Evolutionary conservation across 305 asterid species (phyloP).

Genomic region (Andrographis paniculata): DNA sequence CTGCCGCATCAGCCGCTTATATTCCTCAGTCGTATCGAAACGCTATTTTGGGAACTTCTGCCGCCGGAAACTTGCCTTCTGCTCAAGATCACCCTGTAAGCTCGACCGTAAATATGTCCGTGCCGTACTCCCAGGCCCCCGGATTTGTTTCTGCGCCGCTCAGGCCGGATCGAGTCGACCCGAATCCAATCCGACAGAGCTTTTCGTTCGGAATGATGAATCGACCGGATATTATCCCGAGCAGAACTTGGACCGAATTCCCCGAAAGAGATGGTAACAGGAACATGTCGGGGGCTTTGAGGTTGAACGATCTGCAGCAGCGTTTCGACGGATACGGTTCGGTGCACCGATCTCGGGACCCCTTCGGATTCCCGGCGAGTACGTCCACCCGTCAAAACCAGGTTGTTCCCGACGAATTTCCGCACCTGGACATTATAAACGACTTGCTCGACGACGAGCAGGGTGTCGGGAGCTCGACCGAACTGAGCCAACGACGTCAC

Average conservation of each 20-base stretch:
- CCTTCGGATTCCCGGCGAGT: constrained; percentile 27
- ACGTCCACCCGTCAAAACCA: constrained; percentile 55
- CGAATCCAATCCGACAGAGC: constrained; percentile 28
- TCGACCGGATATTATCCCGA: constrained; percentile 44
- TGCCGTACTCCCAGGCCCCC: constrained; percentile 43
- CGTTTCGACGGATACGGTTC: constrained; percentile 36
- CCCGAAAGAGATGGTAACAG: constrained; percentile 38
- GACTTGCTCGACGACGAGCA: constrained; percentile 86
- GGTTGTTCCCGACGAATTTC: constrained; percentile 63
- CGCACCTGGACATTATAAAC: constrained; percentile 85
- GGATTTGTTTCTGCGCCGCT: constrained; percentile 37
- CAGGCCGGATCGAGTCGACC: constrained; percentile 43
- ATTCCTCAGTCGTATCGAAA: constrained; percentile 85
- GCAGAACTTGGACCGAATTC: constrained; percentile 45
- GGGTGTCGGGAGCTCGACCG: constrained; percentile 31
- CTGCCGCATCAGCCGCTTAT: constrained; percentile 34
- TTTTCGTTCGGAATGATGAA: constrained; percentile 58
- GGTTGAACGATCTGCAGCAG: constrained; percentile 33
- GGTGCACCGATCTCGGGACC: constrained; percentile 19
- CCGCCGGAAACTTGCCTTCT: constrained; percentile 36
- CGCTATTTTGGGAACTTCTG: constrained; percentile 64
- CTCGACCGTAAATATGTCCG: constrained; percentile 36
- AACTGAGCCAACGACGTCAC: constrained; percentile 30
- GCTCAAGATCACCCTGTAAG: constrained; percentile 41
- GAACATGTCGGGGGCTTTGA: constrained; percentile 24